phyloP scores from a whole-genome alignment of 1,139 yeast species.

The Zygosaccharomyces pseudobailii region DNA sequence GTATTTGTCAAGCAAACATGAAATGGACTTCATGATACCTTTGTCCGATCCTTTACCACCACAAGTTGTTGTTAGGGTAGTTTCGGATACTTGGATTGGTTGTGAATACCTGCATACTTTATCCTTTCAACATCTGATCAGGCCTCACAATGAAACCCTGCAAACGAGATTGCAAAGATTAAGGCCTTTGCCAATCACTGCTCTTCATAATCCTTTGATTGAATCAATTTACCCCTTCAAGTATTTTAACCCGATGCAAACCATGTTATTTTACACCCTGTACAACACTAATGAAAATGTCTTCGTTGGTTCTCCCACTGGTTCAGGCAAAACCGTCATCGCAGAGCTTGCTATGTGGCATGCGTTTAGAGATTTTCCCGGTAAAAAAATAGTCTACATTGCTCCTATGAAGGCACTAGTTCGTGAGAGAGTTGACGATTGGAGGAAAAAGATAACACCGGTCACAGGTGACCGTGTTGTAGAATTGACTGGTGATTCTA shows the following conservation, averaged over 20 bases:
- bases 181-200: slow-evolving; percentile 82
- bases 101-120: slow-evolving; percentile 73
- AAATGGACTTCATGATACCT: slow-evolving; percentile 90
- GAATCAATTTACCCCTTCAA: slow-evolving; percentile 76
- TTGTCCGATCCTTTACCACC: slow-evolving; percentile 83
- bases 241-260: slow-evolving; percentile 97
- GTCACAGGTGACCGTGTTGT: slow-evolving; percentile 67
- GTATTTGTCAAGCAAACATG: slow-evolving; percentile 56
- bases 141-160: slow-evolving; percentile 83
- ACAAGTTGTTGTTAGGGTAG: slow-evolving; percentile 71
- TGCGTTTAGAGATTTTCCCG: slow-evolving; percentile 76
- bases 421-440: slow-evolving; percentile 92
- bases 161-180: slow-evolving; percentile 74
- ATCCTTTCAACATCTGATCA: slow-evolving; percentile 83
- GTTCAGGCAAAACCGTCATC: slow-evolving; percentile 96
- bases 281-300: slow-evolving; percentile 76
- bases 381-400: slow-evolving; percentile 83
- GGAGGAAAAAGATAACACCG: slow-evolving; percentile 69
- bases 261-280: slow-evolving; percentile 89
- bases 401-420: slow-evolving; percentile 99
- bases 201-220: slow-evolving; percentile 62
- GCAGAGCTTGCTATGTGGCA: slow-evolving; percentile 98
- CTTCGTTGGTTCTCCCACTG: slow-evolving; percentile 97
- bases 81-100: slow-evolving; percentile 89
- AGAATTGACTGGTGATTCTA: slow-evolving; percentile 93